phyloP scores from a whole-genome alignment of 495 filamentous ascomycete genomes.

The Trypethelium eluteriae region DNA sequence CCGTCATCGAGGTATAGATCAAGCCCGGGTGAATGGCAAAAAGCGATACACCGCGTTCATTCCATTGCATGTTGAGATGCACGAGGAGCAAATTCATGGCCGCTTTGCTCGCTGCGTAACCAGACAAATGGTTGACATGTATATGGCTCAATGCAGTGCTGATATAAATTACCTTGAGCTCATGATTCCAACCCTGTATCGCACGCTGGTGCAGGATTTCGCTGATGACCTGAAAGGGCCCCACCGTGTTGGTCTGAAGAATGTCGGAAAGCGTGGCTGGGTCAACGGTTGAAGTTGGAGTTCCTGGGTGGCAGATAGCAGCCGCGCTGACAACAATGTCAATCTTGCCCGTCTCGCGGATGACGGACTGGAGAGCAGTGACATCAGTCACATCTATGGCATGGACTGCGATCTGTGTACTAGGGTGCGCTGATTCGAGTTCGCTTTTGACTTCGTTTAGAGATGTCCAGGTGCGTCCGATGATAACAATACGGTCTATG shows the following conservation, averaged over 20 bases:
- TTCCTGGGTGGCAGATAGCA: neutral
- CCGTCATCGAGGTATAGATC: slow-evolving; percentile 11
- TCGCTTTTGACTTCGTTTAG: slow-evolving; percentile 1
- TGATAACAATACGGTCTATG: neutral
- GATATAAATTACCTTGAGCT: slow-evolving; percentile 12
- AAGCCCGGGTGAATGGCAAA: slow-evolving; percentile 15
- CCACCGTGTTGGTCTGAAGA: slow-evolving; percentile 7
- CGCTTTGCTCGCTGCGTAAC: slow-evolving; percentile 11
- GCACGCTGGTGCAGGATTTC: neutral
- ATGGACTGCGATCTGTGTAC: neutral
- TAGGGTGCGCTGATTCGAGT: neutral
- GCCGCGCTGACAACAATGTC: slow-evolving; percentile 15
- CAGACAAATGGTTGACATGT: neutral
- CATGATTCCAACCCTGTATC: neutral
- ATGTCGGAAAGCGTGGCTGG: neutral
- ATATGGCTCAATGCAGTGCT: neutral
- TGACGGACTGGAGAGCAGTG: slow-evolving; percentile 2
- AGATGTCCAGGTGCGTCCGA: neutral
- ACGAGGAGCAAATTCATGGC: slow-evolving; percentile 11
- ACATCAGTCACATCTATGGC: slow-evolving; percentile 13
- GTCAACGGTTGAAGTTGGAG: neutral
- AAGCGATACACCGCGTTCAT: neutral
- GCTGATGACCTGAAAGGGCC: slow-evolving; percentile 9
- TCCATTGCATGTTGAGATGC: slow-evolving; percentile 7
- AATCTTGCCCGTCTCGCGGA: slow-evolving; percentile 14